Base-by-base conservation (phyloP, 805 yeast species). In the Pichia exigua region DNA sequence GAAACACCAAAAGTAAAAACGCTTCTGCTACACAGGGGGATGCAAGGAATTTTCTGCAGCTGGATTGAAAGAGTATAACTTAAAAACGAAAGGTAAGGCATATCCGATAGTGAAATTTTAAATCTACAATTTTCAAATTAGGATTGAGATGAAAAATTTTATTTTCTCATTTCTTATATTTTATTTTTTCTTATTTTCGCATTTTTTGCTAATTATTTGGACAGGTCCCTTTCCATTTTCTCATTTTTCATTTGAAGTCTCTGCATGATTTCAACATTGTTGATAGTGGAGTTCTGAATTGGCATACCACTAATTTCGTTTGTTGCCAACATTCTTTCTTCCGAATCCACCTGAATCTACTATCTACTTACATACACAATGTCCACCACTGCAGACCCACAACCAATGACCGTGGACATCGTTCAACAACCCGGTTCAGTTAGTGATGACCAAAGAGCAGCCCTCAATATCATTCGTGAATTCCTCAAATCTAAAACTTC, bases 401-500 rank as follows among this genome's bases (percentile, higher is more conserved):
- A 35, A 11, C 39, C 39, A 35, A 35, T 35, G 20, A 9, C 39
- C 4, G 8, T 35, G 20, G 39, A 35, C 20, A 35, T 11, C 20
- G 39, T 35, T 10, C 39, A 35, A 35, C 39, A 35, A 11, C 39
- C 20, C 8, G 39, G 39, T n/a, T 35, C 39, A n/a, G 7, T 41
- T 20, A 43, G 12, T 9, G 32, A 73, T 52, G 89, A 85, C 61
- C 96, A 89, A 64, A 74, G 73, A 54, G 69, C 78, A n/a, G 95
- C 94, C 0, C 77, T 89, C 53, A 80, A 81, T 58, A 89, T 95
- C 20, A 94, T 94, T 54, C 74, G 97, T 46, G 72, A 81, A 32
- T 94, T 94, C 62, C 72, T 94, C 43, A 85, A 88, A 62, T 83
- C 94, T 46, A 92, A 92, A 65, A 91, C 96, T 0, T 89, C 97